Conservation (phyloP, 768 basidiomycete species). For the Suillus spraguei region DNA sequence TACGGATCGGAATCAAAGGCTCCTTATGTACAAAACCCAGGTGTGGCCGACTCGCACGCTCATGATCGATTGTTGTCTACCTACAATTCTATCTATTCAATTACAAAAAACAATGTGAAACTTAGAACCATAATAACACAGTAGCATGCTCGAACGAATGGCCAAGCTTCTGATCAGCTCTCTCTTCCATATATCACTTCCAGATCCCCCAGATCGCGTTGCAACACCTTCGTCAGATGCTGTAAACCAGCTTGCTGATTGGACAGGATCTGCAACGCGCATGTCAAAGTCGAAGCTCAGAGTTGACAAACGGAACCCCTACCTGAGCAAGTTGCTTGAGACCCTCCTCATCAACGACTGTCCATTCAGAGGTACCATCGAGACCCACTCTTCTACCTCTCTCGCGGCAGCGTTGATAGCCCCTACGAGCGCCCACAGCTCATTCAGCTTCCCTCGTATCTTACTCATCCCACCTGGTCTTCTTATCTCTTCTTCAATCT, state of each 20-base stretch:
- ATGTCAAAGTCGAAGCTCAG: constrained; percentile 13
- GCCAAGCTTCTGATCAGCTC: constrained; percentile 36
- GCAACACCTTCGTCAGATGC: constrained; percentile 76
- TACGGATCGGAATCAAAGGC: constrained; percentile 12
- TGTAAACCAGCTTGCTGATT: constrained; percentile 82
- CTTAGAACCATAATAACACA: constrained; percentile 15
- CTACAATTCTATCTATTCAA: background rate
- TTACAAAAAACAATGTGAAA: constrained; percentile 1
- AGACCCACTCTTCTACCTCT: constrained; percentile 43
- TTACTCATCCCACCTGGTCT: constrained; percentile 52
- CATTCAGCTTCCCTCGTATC: constrained; percentile 74
- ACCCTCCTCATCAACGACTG: constrained; percentile 87
- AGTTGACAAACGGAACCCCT: constrained; percentile 20
- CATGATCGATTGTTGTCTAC: constrained; percentile 8
- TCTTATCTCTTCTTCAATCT: constrained; percentile 72
- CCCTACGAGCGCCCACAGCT: constrained; percentile 84
- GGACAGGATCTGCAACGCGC: constrained; percentile 56
- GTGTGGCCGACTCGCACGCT: constrained; percentile 6
- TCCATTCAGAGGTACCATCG: constrained; percentile 62
- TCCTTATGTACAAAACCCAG: constrained; percentile 9
- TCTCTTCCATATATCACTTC: constrained; percentile 58
- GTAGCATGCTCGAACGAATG: constrained; percentile 29
- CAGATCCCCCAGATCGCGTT: constrained; percentile 64
- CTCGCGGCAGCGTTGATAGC: constrained; percentile 65
- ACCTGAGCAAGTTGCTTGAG: constrained; percentile 77